A percentile compares a stretch with the other conserved stretches of the same genome.
Conservation (phyloP, 2,329 filamentous ascomycete species). For the Aureobasidium zeae region DNA sequence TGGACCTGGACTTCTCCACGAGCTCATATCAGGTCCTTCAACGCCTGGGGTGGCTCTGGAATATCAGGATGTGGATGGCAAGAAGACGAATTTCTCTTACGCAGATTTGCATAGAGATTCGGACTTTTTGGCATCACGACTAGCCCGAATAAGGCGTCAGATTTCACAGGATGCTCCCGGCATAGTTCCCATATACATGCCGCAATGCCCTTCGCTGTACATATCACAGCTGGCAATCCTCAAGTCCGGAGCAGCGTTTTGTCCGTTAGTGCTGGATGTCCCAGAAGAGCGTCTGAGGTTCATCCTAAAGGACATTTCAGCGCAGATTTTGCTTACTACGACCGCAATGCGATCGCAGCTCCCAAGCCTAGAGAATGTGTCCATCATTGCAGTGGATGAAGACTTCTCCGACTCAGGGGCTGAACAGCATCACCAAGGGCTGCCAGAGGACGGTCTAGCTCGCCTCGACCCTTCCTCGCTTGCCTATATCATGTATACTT, state of each 20-base stretch:
- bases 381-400: slow-evolving; percentile 36
- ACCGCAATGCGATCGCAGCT: slow-evolving; percentile 36
- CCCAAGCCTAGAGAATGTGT: slow-evolving; percentile 28
- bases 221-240: slow-evolving; percentile 67
- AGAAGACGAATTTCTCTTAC: slow-evolving; percentile 49
- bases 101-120: slow-evolving; percentile 51
- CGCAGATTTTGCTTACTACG: slow-evolving; percentile 58
- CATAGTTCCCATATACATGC: slow-evolving; percentile 66
- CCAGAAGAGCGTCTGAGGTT: slow-evolving; percentile 70
- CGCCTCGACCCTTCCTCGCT: slow-evolving; percentile 29
- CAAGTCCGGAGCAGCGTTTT: slow-evolving; percentile 77
- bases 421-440: background rate
- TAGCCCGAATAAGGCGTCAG: slow-evolving; percentile 30
- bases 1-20: slow-evolving; percentile 50
- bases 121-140: slow-evolving; percentile 45
- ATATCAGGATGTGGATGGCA: slow-evolving; percentile 45
- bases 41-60: slow-evolving; percentile 50
- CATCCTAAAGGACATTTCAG: slow-evolving; percentile 67
- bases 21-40: slow-evolving; percentile 48
- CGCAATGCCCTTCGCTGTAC: slow-evolving; percentile 70
- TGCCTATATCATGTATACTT: slow-evolving; percentile 91
- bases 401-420: background rate
- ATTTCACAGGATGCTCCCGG: slow-evolving; percentile 24
- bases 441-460: background rate
- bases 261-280: slow-evolving; percentile 69